phyloP scores from a whole-genome alignment of 257 asterid genomes.

The Leptodermis oblonga region DNA sequence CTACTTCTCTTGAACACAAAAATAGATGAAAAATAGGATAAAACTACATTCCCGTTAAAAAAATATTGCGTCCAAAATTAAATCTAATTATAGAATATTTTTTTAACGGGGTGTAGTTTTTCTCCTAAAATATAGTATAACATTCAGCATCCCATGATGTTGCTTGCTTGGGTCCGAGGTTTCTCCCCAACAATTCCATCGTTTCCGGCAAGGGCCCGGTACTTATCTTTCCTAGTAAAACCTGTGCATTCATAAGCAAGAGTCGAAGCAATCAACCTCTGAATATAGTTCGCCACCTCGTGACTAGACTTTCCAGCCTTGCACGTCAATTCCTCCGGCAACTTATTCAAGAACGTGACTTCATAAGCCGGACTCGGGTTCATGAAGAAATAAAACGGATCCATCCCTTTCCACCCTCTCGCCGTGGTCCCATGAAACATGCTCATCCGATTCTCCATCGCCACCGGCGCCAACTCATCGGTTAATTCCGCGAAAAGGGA shows the following conservation, averaged over 20 bases:
- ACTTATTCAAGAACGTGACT: slow-evolving; percentile 32
- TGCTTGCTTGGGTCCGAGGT: slow-evolving; percentile 10
- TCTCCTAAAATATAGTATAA: too few relatives aligned
- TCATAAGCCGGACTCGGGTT: slow-evolving; percentile 36
- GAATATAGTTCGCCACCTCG: slow-evolving; percentile 38
- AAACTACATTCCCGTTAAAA: too few relatives aligned
- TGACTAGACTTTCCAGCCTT: slow-evolving; percentile 29
- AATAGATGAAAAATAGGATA: not conserved
- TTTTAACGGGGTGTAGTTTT: too few relatives aligned
- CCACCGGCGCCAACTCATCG: slow-evolving; percentile 33
- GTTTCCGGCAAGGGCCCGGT: slow-evolving; percentile 39
- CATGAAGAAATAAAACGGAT: slow-evolving; percentile 36
- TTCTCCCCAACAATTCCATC: slow-evolving; percentile 32
- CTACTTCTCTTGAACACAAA: not conserved
- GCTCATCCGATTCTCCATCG: slow-evolving; percentile 38
- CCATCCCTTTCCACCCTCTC: slow-evolving; percentile 42
- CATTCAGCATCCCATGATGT: slow-evolving; percentile 32
- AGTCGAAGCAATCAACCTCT: slow-evolving; percentile 33
- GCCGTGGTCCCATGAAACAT: slow-evolving; percentile 42
- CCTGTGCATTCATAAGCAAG: slow-evolving; percentile 33
- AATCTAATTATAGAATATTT: too few relatives aligned
- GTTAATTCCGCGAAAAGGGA: slow-evolving; percentile 38
- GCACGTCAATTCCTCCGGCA: slow-evolving; percentile 30
- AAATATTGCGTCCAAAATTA: too few relatives aligned
- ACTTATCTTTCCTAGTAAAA: slow-evolving; percentile 38